These are phyloP conservation scores for Volvox reticuliferus DNA, from an alignment of 139 green algal species.

Conservation along the genomic window DNA sequence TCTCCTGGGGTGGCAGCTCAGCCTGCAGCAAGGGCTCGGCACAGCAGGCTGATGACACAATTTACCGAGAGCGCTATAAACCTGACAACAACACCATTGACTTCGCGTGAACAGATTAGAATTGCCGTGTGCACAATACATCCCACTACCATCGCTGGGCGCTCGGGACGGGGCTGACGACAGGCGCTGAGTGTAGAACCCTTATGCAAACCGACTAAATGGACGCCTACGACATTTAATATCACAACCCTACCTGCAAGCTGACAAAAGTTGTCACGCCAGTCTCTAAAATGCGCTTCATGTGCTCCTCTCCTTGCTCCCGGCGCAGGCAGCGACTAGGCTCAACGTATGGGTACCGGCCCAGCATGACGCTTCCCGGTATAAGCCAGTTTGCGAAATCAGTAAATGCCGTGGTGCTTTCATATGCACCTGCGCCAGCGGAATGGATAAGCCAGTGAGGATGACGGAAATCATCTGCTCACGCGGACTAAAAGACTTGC, in stretches of 20 bases:
- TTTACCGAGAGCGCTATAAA: too few species aligned
- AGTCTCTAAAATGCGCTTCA: slow-evolving; percentile 73
- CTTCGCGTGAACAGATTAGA: too few species aligned
- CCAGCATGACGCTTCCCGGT: slow-evolving; percentile 81
- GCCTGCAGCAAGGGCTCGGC: slow-evolving; percentile 59
- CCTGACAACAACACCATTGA: too few species aligned
- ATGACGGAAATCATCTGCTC: neutral
- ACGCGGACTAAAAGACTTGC: neutral
- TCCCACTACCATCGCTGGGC: too few species aligned
- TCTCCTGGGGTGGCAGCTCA: slow-evolving; percentile 81
- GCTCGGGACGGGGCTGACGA: too few species aligned
- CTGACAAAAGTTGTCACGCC: slow-evolving; percentile 86
- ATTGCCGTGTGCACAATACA: too few species aligned
- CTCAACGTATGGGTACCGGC: slow-evolving; percentile 90
- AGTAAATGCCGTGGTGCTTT: slow-evolving; percentile 68
- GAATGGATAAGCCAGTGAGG: neutral
- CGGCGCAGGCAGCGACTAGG: slow-evolving; percentile 69
- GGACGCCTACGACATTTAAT: too few species aligned
- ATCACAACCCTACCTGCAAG: slow-evolving; percentile 74
- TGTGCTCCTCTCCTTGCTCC: slow-evolving; percentile 76
- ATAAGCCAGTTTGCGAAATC: slow-evolving; percentile 90
- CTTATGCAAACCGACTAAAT: too few species aligned
- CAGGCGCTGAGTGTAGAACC: too few species aligned
- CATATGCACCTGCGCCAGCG: slow-evolving; percentile 65
- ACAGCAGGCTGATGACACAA: too few species aligned